Base-by-base conservation (phyloP, 331 rosid genomes). In the Pyracantha coccinea region DNA sequence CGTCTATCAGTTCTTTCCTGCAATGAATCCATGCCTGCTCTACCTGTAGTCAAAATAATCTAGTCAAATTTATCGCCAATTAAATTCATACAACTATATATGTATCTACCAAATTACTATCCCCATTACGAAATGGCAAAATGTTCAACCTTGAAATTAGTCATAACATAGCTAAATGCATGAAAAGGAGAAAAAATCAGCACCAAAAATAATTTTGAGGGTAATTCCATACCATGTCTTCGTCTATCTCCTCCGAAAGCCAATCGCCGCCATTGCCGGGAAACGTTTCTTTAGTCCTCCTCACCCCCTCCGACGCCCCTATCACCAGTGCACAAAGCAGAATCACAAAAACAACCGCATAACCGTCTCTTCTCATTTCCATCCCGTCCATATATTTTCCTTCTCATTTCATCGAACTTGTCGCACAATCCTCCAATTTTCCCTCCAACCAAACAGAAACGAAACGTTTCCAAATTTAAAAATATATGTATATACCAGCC, bases 301-400 rank as follows among this genome's bases (percentile, higher is more conserved):
- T 80, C 67, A 77, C 80, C 45, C 88, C 92, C 59, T 90, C 89
- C 28, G 97, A 88, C 69, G 82, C 83, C 76, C 85, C 87, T 13
- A 84, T 87, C 6, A 88, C 90, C 83, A 89, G 78, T 24, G 90
- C 92, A 75, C 87, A 88, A 73, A 92, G 89, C 67, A 94, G 81
- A 79, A 84, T 86, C 79, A 81, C 87, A 28, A 89, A 87, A 73
- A 83, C 41, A 73, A 85, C 86, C 45, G 86, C 85, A 78, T 74
- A 82, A 61, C 86, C 59, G 17, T 75, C 86, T 80, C 85, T 87
- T 85, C 81, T 79, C 83, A 87, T 79, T 79, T 83, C 77, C 76
- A 80, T 75, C 33, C 84, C 86, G 63, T 77, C 79, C 80, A 78
- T 59, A 35, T 14, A 78, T 66, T 74, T 83, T 80, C 60, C 80